Percentiles rank a stretch among this genome's conserved stretches.
Evolutionary conservation across 2,329 filamentous ascomycete species (phyloP).

Genomic region (Cryphonectria japonica): DNA sequence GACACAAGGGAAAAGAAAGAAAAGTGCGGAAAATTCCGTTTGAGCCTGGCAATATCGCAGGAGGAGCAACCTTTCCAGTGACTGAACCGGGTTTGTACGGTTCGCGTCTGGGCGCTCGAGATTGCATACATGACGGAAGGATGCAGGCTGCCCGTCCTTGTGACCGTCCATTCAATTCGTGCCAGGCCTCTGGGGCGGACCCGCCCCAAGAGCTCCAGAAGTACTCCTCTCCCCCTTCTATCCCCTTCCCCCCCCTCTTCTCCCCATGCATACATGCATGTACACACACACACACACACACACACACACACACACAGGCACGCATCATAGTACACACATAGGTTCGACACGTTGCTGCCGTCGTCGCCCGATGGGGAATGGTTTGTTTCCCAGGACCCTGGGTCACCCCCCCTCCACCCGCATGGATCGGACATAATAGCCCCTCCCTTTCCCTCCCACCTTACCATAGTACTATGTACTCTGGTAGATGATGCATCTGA

Average conservation of each 20-base stretch:
- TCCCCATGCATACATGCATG: too few species aligned
- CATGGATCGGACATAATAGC: not conserved
- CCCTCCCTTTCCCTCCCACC: not conserved
- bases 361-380: constrained; percentile 18
- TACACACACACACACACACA: not conserved
- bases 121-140: constrained; percentile 3
- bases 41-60: not conserved
- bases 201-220: not conserved
- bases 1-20: not conserved
- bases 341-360: constrained; percentile 13
- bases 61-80: not conserved
- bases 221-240: not conserved
- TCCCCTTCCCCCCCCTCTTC: too few species aligned
- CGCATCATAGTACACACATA: not conserved
- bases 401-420: not conserved
- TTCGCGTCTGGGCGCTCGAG: not conserved
- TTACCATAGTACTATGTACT: not conserved
- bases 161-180: not conserved
- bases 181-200: not conserved
- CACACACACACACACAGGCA: not conserved
- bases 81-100: not conserved
- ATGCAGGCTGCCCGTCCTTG: not conserved
- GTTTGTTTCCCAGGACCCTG: not conserved
- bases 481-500: not conserved
- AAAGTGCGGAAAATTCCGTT: not conserved